These are phyloP conservation scores for Fallopia convolvulus DNA, from an alignment of 148 eudicot species.

Conservation along the genomic window DNA sequence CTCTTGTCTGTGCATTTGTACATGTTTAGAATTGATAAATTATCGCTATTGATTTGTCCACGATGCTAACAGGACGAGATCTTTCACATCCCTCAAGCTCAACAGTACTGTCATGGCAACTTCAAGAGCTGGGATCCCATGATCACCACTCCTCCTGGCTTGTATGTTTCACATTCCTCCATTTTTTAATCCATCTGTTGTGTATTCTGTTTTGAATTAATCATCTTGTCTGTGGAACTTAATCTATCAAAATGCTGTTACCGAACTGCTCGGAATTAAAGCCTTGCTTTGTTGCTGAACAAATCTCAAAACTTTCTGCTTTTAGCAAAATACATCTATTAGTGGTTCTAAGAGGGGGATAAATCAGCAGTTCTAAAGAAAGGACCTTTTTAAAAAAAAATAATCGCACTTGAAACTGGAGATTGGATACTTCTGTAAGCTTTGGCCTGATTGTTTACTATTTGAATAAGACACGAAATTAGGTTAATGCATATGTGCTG, in stretches of 20 bases:
- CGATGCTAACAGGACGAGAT: conserved; percentile 72
- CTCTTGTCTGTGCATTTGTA: neutral
- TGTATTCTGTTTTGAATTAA: neutral
- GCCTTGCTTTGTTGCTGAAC: neutral
- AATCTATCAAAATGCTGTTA: neutral
- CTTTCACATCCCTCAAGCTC: conserved; percentile 90
- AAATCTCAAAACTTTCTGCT: neutral
- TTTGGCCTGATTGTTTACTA: neutral
- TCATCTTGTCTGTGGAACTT: neutral
- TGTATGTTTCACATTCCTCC: conserved; percentile 36
- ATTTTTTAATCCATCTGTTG: neutral
- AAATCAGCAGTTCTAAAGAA: neutral
- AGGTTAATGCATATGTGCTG: neutral
- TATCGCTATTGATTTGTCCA: neutral
- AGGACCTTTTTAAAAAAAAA: neutral
- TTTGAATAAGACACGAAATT: neutral
- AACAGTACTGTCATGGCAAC: conserved; percentile 74
- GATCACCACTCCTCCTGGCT: conserved; percentile 97
- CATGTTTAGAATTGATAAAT: neutral
- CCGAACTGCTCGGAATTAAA: neutral
- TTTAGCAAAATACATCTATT: neutral
- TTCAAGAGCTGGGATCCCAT: conserved; percentile 94
- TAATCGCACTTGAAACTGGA: neutral
- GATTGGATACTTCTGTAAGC: neutral
- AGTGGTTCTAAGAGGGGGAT: neutral